A percentile compares a stretch with the other conserved stretches of the same genome.
These are phyloP conservation scores for Sphaerulina musiva DNA, from an alignment of 2,329 filamentous ascomycete species.

Conservation along the genomic window DNA sequence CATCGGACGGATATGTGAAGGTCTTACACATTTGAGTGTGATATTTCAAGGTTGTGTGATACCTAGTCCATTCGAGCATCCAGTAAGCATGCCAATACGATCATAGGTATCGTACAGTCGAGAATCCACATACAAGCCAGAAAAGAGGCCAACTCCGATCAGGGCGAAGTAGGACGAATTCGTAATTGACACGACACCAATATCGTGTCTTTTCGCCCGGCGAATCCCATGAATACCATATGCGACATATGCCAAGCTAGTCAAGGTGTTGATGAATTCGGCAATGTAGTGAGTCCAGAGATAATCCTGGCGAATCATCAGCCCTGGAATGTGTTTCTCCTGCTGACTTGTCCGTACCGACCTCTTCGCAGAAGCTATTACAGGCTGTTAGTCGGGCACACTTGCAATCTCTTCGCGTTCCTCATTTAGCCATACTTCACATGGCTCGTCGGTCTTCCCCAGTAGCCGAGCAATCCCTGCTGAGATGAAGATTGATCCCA, in stretches of 20 bases:
- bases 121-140: conserved; percentile 11
- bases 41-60: conserved; percentile 26
- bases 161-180: conserved; percentile 27
- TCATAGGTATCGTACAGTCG: no score
- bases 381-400: conserved; percentile 36
- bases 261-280: conserved; percentile 29
- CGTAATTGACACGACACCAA: conserved; percentile 17
- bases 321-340: not conserved
- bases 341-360: not conserved
- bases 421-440: conserved; percentile 33
- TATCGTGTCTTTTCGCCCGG: conserved; percentile 22
- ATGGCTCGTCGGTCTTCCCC: conserved; percentile 9
- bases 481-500: conserved; percentile 12
- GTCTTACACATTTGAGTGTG: conserved; percentile 25
- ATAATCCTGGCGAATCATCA: conserved; percentile 18
- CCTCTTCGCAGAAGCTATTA: conserved; percentile 25
- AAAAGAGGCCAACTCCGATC: conserved; percentile 25
- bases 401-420: not conserved
- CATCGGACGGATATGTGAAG: not conserved
- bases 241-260: conserved; percentile 24
- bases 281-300: conserved; percentile 22
- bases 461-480: conserved; percentile 3
- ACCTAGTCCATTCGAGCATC: no score
- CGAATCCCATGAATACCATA: conserved; percentile 26
- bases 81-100: no score